Base-by-base conservation (phyloP, 305 asterid genomes). In the Fraxinus sp. region DNA sequence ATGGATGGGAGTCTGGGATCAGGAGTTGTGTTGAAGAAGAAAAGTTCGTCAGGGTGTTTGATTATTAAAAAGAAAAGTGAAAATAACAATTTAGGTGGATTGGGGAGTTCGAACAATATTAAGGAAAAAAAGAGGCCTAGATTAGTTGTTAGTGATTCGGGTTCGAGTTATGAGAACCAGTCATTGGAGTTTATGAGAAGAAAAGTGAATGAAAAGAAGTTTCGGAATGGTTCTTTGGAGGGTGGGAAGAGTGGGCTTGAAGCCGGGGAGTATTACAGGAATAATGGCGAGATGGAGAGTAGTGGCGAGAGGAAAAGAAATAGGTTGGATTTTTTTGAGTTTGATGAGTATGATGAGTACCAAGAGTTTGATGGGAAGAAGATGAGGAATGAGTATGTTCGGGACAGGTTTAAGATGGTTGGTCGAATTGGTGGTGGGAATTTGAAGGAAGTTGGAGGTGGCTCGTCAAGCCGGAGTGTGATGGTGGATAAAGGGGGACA, bases 21-120 rank as follows among this genome's bases (percentile, higher is more conserved):
- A 90, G 97, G 96, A 30, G 97, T 92, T 75, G 88, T 92, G 83
- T 81, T 95, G 86, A 95, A 93, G 91, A 95, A 92, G 93, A 93
- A 92, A 89, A 93, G 84, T 79, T 91, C 98, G 52, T 93, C 98
- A 16, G 97, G 98, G 84, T 93, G 98, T 89, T 92, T 93, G 90
- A 91, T 95, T 70, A 92, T 95, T 10, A 95, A 92, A 86, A 95
- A 91, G 87, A 92, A 91, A 85, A 91, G 84, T 57, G 94, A 87
- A 3, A 73, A 85, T 84, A 78, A 85, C 80, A 89, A 80, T 86
- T 89, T 88, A 41, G 89, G 86, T 28, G 88, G 89, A 11, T 33
- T 68, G 77, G 90, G 81, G 87, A 90, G 81, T 87, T 85, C 77
- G 79, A 83, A 87, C 75, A 81, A 79, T 55, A 75, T 77, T 82